Conservation (phyloP, 768 basidiomycete species). For the Amylocystis lapponica region DNA sequence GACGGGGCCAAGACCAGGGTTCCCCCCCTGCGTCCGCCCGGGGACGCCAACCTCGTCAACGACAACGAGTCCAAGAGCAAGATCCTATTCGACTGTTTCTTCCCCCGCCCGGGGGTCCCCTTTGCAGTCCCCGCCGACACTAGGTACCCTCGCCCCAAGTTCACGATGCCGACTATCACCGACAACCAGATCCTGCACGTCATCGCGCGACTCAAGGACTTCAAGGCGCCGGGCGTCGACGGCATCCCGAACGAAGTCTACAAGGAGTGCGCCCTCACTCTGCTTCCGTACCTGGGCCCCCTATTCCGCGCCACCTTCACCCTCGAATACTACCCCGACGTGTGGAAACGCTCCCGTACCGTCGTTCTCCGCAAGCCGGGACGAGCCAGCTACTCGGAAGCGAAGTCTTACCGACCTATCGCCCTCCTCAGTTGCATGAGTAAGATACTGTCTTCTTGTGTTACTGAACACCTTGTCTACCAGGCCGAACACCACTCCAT, state of each 20-base stretch:
- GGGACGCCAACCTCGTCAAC: neutral
- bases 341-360: constrained; percentile 25
- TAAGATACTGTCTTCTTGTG: constrained; percentile 17
- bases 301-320: constrained; percentile 27
- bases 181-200: constrained; percentile 21
- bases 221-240: constrained; percentile 29
- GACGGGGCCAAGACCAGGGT: constrained; percentile 14
- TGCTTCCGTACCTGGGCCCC: constrained; percentile 20
- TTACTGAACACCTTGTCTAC: constrained; percentile 9
- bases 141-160: constrained; percentile 23
- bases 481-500: constrained; percentile 5
- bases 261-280: constrained; percentile 16
- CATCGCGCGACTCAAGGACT: constrained; percentile 24
- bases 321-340: constrained; percentile 18
- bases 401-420: constrained; percentile 31
- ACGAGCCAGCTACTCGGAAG: constrained; percentile 24
- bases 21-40: constrained; percentile 7
- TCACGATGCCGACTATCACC: constrained; percentile 14
- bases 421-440: constrained; percentile 22
- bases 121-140: constrained; percentile 4
- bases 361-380: constrained; percentile 30
- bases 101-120: constrained; percentile 19
- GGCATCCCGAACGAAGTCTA: constrained; percentile 29
- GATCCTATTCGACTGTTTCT: constrained; percentile 23
- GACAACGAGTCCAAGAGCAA: constrained; percentile 12